Base-by-base conservation (phyloP, 495 filamentous ascomycete genomes). In the Lindgomyces ingoldianus region DNA sequence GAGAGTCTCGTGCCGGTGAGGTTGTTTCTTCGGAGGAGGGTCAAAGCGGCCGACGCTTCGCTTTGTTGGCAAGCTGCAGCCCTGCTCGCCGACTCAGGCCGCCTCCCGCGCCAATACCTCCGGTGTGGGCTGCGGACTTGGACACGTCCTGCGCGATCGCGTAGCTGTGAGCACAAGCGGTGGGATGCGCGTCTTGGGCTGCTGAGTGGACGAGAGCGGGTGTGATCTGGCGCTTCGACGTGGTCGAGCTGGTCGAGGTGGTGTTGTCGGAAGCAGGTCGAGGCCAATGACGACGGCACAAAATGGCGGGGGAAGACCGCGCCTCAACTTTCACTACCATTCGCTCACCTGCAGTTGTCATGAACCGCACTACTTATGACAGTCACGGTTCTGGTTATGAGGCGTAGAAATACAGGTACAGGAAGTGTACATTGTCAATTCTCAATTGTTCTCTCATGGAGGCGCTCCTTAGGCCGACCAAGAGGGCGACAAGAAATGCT, bases 41-140 rank as follows among this genome's bases (percentile, higher is more conserved):
- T n/a, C 44, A 47, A n/a, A 24, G 44, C 44, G 44, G 44, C 44
- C 16, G 44, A 47, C 44, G 44, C 33, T 39, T 39, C 16, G 59
- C 50, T 62, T 62, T 62, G 59, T 62, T 48, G 59, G 59, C 39
- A 33, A 52, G 59, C 36, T 53, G 59, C 59, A 21, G 59, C 8
- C 19, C 44, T 14, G 21, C 24, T 27, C 2, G 6, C 25, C 19
- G 19, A 57, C 19, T 10, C 39, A n/a, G 24, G 39, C 33, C 36
- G 33, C 33, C 30, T 30, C 14, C 42, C 36, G 59, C 21, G 18
- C 33, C 48, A 62, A 39, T 33, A 16, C 33, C 18, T 49, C 49
- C 11, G 19, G 4, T 39, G 6, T 39, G 14, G 33, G 33, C 6
- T 39, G 33, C 33, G 6, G 41, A 29, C 8, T 21, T 42, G 18